Evolutionary conservation across 2,329 filamentous ascomycete species (phyloP).

Genomic region (Colletotrichum cuscutae): DNA sequence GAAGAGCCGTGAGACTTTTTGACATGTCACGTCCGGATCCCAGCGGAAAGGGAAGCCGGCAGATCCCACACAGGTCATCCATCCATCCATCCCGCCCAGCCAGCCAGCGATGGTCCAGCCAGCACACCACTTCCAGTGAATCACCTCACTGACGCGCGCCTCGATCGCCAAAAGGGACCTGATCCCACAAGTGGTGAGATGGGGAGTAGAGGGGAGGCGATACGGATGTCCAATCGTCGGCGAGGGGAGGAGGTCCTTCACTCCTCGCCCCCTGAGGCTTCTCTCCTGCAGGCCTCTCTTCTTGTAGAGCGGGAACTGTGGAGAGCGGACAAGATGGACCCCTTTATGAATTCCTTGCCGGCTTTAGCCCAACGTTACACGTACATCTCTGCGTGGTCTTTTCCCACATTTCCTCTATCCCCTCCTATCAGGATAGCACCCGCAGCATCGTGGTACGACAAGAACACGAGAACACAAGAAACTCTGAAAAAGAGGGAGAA

Average conservation of each 20-base stretch:
- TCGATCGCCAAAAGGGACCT: neutral
- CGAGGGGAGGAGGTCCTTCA: neutral
- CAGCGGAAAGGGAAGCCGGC: conserved; percentile 4
- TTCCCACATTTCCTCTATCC: neutral
- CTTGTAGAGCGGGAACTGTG: neutral
- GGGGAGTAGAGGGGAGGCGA: neutral
- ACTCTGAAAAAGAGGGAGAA: neutral
- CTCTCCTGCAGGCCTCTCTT: neutral
- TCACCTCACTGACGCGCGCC: neutral
- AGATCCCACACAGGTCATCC: neutral
- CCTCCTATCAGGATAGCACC: neutral
- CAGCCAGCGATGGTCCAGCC: neutral
- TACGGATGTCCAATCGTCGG: neutral
- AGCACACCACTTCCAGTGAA: neutral
- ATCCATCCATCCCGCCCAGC: neutral
- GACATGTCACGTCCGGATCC: neutral
- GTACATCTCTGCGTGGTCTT: neutral
- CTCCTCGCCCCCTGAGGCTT: neutral
- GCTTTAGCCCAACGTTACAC: neutral
- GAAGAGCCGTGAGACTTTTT: neutral
- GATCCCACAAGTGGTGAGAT: neutral
- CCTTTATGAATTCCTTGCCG: neutral
- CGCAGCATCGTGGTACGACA: neutral
- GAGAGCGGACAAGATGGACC: neutral
- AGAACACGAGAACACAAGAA: neutral